Percentiles rank a stretch among this genome's conserved stretches.
These are phyloP conservation scores for Klebsormidium nitens DNA, from an alignment of 139 green algal species.

Conservation along the genomic window DNA sequence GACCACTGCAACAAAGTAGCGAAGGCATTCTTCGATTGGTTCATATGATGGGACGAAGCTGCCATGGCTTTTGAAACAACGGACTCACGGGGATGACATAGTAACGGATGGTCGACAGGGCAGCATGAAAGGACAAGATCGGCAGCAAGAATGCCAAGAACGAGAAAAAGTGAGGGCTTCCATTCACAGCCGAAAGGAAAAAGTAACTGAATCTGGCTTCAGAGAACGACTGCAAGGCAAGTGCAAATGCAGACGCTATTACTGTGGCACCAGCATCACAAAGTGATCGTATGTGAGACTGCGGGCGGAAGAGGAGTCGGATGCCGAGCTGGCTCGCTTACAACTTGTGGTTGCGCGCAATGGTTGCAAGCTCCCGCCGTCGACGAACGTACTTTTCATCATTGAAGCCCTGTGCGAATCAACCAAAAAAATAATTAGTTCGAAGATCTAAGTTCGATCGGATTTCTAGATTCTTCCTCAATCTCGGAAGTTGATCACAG, in stretches of 20 bases:
- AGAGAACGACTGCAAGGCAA: neutral
- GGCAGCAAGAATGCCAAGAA: neutral
- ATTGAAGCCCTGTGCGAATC: slow-evolving; percentile 55
- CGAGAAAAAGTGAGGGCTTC: no score
- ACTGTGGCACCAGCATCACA: neutral
- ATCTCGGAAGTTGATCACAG: no score
- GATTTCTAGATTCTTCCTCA: no score
- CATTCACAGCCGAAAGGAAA: no score
- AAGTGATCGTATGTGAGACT: neutral
- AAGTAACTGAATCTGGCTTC: neutral
- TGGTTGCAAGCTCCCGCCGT: slow-evolving; percentile 53
- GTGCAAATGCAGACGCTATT: neutral
- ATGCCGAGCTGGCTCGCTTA: no score
- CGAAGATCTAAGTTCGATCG: no score
- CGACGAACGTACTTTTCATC: slow-evolving; percentile 70
- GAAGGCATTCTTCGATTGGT: neutral
- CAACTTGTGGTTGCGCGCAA: slow-evolving; percentile 49
- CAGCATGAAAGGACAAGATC: neutral
- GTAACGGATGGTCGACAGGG: neutral
- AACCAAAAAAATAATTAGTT: no score
- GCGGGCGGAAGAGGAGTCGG: neutral
- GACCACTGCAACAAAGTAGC: slow-evolving; percentile 45
- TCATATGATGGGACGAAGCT: no score
- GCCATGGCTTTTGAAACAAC: no score
- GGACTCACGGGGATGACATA: neutral